These are phyloP conservation scores for Hypholoma fasciculare DNA, from an alignment of 768 basidiomycete genomes.

Conservation along the genomic window DNA sequence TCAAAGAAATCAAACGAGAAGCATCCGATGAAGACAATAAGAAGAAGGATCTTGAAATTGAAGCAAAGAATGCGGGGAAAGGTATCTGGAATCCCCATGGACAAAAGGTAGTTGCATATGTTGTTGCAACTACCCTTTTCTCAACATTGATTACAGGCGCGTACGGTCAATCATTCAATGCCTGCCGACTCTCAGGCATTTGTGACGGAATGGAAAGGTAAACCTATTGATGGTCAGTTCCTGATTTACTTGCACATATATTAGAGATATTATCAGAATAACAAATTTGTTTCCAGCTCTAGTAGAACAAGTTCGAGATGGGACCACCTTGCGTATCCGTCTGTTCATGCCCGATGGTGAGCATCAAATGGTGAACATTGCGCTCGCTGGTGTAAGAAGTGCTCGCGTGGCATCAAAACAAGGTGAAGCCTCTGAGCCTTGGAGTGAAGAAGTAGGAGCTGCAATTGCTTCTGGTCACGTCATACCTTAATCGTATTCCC, in stretches of 20 bases:
- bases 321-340: constrained; percentile 85
- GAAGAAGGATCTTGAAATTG: constrained; percentile 72
- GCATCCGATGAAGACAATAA: constrained; percentile 75
- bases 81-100: constrained; percentile 89
- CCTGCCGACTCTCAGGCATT: constrained; percentile 88
- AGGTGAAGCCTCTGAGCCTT: constrained; percentile 79
- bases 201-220: constrained; percentile 90
- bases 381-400: constrained; percentile 80
- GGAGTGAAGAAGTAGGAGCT: constrained; percentile 80
- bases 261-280: constrained; percentile 1
- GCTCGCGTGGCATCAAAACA: constrained; percentile 69
- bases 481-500: constrained; percentile 13
- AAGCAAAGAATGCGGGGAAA: constrained; percentile 72
- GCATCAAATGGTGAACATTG: constrained; percentile 89
- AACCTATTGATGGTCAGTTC: constrained; percentile 73
- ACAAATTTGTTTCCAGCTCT: constrained; percentile 52
- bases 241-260: neutral
- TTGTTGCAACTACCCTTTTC: no score
- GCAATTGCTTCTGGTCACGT: constrained; percentile 3
- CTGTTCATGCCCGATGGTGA: constrained; percentile 85
- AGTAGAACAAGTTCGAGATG: constrained; percentile 93
- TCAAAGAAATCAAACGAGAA: constrained; percentile 86
- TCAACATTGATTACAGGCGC: constrained; percentile 45
- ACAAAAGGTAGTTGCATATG: constrained; percentile 49
- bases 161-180: constrained; percentile 81